Evolutionary conservation across 2,329 filamentous ascomycete species (phyloP).

Genomic region (Fusarium concolor): DNA sequence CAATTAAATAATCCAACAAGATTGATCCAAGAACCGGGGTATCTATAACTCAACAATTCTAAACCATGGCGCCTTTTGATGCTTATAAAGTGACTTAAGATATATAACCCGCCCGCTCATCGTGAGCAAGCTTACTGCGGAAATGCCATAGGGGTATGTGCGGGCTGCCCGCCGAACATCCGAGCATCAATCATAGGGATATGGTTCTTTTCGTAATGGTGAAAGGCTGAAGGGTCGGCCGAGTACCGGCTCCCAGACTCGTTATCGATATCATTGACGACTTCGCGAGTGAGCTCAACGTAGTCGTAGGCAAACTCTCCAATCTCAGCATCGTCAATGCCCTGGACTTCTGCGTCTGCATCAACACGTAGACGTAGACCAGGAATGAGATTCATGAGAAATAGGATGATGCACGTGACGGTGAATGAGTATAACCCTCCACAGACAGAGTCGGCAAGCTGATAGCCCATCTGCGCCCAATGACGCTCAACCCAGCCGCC

Average conservation of each 20-base stretch:
- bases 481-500: conserved; percentile 88
- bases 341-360: conserved; percentile 83
- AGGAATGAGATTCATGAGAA: conserved; percentile 82
- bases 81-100: conserved; percentile 30
- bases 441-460: conserved; percentile 82
- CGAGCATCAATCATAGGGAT: conserved; percentile 61
- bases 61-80: conserved; percentile 42
- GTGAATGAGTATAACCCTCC: conserved; percentile 83
- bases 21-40: conserved; percentile 38
- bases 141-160: conserved; percentile 40
- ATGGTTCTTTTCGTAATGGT: conserved; percentile 62
- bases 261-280: conserved; percentile 60
- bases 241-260: conserved; percentile 59
- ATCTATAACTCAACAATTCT: conserved; percentile 43
- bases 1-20: conserved; percentile 16
- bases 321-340: conserved; percentile 90
- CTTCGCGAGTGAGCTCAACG: conserved; percentile 79
- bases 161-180: conserved; percentile 52
- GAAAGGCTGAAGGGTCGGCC: conserved; percentile 54
- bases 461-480: conserved; percentile 86
- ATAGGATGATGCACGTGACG: conserved; percentile 81
- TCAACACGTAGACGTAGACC: conserved; percentile 78
- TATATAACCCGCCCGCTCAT: background rate
- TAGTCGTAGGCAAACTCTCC: conserved; percentile 98
- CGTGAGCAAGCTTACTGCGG: conserved; percentile 31